phyloP scores from a whole-genome alignment of 257 asterid genomes.

The Ballota nigra region DNA sequence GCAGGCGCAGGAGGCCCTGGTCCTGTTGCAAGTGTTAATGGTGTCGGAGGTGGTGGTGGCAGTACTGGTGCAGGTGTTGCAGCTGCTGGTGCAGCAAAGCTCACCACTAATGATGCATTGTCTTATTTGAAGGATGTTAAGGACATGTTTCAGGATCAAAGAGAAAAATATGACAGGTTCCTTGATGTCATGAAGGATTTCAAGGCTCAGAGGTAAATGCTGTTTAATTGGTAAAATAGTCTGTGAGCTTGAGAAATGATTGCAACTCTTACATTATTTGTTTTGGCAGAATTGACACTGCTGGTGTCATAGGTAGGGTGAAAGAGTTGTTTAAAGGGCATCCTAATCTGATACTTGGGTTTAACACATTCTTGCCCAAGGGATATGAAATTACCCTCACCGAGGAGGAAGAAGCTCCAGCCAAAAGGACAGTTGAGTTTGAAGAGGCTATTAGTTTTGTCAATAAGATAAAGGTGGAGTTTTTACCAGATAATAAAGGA shows the following conservation, averaged over 20 bases:
- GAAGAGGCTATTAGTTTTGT: conserved; percentile 77
- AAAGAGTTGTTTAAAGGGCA: conserved; percentile 71
- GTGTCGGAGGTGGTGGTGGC: conserved; percentile 33
- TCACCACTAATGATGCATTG: conserved; percentile 61
- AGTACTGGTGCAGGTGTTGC: conserved; percentile 35
- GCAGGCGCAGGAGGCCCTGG: conserved; percentile 24
- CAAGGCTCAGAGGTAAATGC: conserved; percentile 54
- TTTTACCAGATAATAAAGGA: conserved; percentile 10
- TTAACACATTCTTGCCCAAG: conserved; percentile 75
- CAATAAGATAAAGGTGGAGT: conserved; percentile 59
- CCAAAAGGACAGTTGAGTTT: conserved; percentile 65
- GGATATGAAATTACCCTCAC: conserved; percentile 69
- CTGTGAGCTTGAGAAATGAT: neutral
- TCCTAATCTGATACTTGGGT: conserved; percentile 63
- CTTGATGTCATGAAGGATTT: conserved; percentile 76
- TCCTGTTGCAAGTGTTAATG: conserved; percentile 29
- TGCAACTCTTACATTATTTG: conserved; percentile 9
- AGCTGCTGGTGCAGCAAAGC: conserved; percentile 42
- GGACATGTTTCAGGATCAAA: conserved; percentile 65
- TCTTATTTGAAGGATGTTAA: conserved; percentile 57
- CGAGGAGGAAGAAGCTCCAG: conserved; percentile 58
- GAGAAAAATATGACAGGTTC: conserved; percentile 58
- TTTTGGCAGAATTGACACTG: conserved; percentile 51
- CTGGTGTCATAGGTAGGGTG: conserved; percentile 63
- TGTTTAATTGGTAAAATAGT: neutral